Base-by-base conservation (phyloP, 2,329 filamentous ascomycete species). In the Ophiostoma himal-ulmi region DNA sequence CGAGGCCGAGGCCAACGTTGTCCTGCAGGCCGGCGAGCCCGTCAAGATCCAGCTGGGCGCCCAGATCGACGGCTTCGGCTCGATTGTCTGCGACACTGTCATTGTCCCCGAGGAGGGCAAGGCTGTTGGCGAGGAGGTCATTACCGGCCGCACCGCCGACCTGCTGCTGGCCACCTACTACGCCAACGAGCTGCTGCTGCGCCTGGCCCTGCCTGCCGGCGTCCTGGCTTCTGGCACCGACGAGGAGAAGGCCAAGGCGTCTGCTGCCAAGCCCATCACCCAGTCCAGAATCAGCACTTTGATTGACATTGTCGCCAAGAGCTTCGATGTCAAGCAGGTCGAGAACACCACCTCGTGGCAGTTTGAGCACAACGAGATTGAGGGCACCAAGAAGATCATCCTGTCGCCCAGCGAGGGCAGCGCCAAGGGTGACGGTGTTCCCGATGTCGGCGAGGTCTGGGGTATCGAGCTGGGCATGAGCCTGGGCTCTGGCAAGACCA, bases 21-120 rank as follows among this genome's bases (percentile, higher is more conserved):
- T 89, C 77, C 86, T 99, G 76, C 92, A 97, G 83, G 86, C 90
- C 68, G 91, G 89, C 73, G 95, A 99, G 83, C 83, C 92, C 73
- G 87, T 97, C 82, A 99, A 99, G 88, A 95, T 99, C 80, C 95
- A 99, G 83, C 88, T 99, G n/a, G 95, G 95, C 78, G 95, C 95
- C 69, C 95, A 99, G 83, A 97, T 99, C 74, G 75, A 98, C 82
- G 95, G 95, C 70, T 96, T 98, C 78, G 93, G 93, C 76, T 91
- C 94, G 75, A 97, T 99, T 79, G 92, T 97, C 76, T 97, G 95
- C 83, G 91, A 97, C 82, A 96, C 93, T 72, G 85, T 98, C 75
- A 81, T 97, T 71, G 90, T 96, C 68, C 84, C 85, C 67, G 80
- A 85, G 74, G 84, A 85, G 76, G 86, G 87, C 72, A 85, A 88